These are phyloP conservation scores for Hyphodiscus hymeniophilus DNA, from an alignment of 495 filamentous ascomycete species.

Conservation along the genomic window DNA sequence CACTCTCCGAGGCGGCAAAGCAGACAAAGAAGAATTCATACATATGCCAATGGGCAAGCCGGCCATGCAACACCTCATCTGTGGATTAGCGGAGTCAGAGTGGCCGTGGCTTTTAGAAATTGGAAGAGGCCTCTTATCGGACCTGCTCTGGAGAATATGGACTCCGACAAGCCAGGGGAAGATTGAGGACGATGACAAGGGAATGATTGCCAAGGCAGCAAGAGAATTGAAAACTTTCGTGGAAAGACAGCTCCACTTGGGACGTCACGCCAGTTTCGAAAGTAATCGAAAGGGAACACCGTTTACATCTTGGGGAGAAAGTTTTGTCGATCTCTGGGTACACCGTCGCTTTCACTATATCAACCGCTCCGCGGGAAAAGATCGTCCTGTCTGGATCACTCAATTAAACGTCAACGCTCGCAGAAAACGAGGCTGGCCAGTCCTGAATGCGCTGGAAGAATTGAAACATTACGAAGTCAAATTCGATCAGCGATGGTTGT, in stretches of 20 bases:
- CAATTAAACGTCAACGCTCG: conserved; percentile 7
- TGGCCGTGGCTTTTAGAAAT: no score
- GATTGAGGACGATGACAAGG: no score
- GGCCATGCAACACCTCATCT: no score
- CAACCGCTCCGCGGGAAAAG: neutral
- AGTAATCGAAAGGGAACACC: neutral
- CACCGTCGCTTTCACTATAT: neutral
- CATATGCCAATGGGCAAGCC: no score
- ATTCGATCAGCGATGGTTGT: neutral
- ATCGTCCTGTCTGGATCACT: neutral
- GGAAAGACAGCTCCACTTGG: neutral
- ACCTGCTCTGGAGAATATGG: no score
- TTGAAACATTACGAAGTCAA: neutral
- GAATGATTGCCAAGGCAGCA: no score
- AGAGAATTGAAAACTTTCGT: no score
- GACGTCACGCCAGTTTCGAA: neutral
- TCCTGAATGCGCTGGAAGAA: conserved; percentile 4
- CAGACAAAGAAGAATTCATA: no score
- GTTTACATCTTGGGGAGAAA: neutral
- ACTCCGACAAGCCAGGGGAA: no score
- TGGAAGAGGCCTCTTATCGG: no score
- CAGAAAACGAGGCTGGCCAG: conserved; percentile 1
- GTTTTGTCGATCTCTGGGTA: neutral
- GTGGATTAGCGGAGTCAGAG: no score
- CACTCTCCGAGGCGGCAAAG: no score